Percentiles rank a stretch among this genome's conserved stretches.
These are phyloP conservation scores for Cladosporium halotolerans DNA, from an alignment of 2,329 filamentous ascomycete species.

Conservation along the genomic window DNA sequence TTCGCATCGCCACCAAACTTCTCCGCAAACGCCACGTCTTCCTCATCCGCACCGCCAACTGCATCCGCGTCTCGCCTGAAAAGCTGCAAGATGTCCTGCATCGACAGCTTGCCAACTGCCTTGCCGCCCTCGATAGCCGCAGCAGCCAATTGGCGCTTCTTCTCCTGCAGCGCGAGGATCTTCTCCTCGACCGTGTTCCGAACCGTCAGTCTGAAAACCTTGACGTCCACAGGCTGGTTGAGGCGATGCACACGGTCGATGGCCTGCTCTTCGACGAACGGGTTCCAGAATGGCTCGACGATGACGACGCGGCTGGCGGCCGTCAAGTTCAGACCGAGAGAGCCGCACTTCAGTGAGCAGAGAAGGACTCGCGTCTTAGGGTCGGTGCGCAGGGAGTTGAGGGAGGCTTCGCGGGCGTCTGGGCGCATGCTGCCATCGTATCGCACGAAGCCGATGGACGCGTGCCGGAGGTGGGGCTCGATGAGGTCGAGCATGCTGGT, in stretches of 20 bases:
- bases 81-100: constrained; percentile 88
- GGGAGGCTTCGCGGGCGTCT: constrained; percentile 80
- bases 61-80: constrained; percentile 66
- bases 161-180: constrained; percentile 89
- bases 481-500: constrained; percentile 97
- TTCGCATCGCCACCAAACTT: constrained; percentile 29
- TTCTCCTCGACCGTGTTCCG: constrained; percentile 82
- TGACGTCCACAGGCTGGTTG: constrained; percentile 89
- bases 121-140: constrained; percentile 81
- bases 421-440: constrained; percentile 97
- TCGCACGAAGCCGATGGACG: constrained; percentile 71
- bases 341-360: constrained; percentile 90
- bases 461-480: constrained; percentile 76
- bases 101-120: constrained; percentile 74
- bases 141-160: constrained; percentile 86
- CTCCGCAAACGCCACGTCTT: constrained; percentile 36
- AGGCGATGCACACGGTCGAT: constrained; percentile 98
- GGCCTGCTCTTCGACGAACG: constrained; percentile 94
- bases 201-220: constrained; percentile 91
- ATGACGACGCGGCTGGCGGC: constrained; percentile 91
- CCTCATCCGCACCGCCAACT: constrained; percentile 27
- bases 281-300: constrained; percentile 98
- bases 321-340: constrained; percentile 86
- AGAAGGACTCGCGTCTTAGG: constrained; percentile 72
- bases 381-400: constrained; percentile 70